Evolutionary conservation across 768 basidiomycete genomes (phyloP), one percentile per base, ranked within the genome.

Genomic region (Mycena rebaudengoi): DNA sequence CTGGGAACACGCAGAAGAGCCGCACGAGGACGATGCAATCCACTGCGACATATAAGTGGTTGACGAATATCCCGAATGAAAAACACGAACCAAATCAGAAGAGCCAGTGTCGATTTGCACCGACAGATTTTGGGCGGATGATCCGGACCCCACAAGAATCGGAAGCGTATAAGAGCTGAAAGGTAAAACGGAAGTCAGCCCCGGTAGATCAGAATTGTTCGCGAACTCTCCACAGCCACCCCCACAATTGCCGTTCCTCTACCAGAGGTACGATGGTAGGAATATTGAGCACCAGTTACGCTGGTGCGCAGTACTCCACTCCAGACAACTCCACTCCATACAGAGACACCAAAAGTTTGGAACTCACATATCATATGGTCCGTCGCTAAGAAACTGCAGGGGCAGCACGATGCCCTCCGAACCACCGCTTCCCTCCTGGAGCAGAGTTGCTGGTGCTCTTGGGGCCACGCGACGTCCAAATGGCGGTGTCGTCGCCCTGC

Each of bases 51-150:
- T 29, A 62, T 43, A 37, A 53, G 49, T 49, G 45, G 16, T 10
- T 13, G 30, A 14, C 43, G 25, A 16, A 14, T 13, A 4, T 30
- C n/a, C 7, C 16, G 30, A 58, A 45, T 23, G 25, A 57, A 53
- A 54, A 56, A 62, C 10, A 79, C 86, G 68, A 60, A 92, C 91
- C 25, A 92, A 80, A 76, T 95, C 92, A 0, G 91, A 91, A 0
- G 93, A 94, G 28, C 93, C 93, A 0, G 90, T 92, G 69, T 95
- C 92, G 35, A 94, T 83, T 70, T 93, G 91, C 2, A 94, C 76
- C 7, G 84, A 87, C 23, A 90, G 75, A 23, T 80, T 82, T 57
- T 90, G 79, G 79, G 83, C 73, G 5, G 73, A 45, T 83, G 29
- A 25, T 35, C 57, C 75, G 7, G 73, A 54, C 12, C 92, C 91